Percentiles rank a stretch among this genome's conserved stretches.
These are phyloP conservation scores for Pilobolus umbonatus DNA, from an alignment of 192 early-diverging fungal genomes.

Conservation along the genomic window DNA sequence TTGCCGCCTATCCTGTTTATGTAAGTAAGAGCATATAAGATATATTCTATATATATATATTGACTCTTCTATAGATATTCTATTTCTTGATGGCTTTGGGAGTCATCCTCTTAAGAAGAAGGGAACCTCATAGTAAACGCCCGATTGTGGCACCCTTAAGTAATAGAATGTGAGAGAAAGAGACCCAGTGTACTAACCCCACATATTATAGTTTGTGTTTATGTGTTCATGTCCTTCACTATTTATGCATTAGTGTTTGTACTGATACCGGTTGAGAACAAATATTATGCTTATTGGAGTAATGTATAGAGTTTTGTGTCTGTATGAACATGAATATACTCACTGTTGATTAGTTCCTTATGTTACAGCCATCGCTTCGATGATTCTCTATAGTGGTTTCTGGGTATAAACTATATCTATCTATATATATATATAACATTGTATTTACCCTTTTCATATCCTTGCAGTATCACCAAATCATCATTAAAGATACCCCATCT, in stretches of 20 bases:
- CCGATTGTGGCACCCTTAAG: conserved; percentile 21
- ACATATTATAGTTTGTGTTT: conserved; percentile 10
- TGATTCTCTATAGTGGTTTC: conserved; percentile 10
- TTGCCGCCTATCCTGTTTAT: conserved; percentile 22
- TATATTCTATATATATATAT: neutral
- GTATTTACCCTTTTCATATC: neutral
- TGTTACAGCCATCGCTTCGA: conserved; percentile 17
- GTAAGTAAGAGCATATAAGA: neutral
- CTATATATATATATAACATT: no score
- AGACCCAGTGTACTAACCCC: neutral
- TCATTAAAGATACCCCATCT: conserved; percentile 19
- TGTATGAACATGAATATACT: neutral
- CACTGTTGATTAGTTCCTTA: conserved; percentile 22
- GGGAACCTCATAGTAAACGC: conserved; percentile 12
- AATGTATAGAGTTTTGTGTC: neutral
- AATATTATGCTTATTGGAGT: conserved; percentile 30
- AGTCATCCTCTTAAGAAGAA: conserved; percentile 13
- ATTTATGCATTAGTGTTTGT: conserved; percentile 28
- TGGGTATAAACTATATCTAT: no score
- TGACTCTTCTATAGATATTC: conserved; percentile 5
- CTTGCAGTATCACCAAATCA: conserved; percentile 17
- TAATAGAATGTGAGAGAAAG: no score
- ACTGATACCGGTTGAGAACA: conserved; percentile 22
- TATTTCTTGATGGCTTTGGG: conserved; percentile 10
- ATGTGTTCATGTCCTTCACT: conserved; percentile 19